A percentile compares a stretch with the other conserved stretches of the same genome.
These are phyloP conservation scores for Paralagenidium karlingii DNA, from an alignment of 352 stramenopile species.

Conservation along the genomic window DNA sequence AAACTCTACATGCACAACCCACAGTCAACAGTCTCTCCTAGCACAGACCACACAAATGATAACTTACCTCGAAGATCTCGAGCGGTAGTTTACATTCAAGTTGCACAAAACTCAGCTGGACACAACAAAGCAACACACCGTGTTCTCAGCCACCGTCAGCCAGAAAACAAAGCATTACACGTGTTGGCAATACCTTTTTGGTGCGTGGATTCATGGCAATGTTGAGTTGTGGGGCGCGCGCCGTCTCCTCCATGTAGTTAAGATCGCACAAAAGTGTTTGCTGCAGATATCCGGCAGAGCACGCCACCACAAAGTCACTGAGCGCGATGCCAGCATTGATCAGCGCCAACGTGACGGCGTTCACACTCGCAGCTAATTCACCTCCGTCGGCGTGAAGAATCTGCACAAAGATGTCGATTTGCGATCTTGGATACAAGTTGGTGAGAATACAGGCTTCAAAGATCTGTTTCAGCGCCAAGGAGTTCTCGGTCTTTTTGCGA, in stretches of 20 bases:
- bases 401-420: slow-evolving; percentile 90
- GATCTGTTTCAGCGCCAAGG: slow-evolving; percentile 84
- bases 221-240: slow-evolving; percentile 77
- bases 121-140: too few species aligned
- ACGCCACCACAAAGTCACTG: slow-evolving; percentile 86
- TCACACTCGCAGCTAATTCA: slow-evolving; percentile 80
- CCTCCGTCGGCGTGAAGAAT: slow-evolving; percentile 85
- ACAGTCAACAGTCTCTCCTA: too few species aligned
- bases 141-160: too few species aligned
- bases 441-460: slow-evolving; percentile 87
- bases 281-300: slow-evolving; percentile 82
- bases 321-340: slow-evolving; percentile 88
- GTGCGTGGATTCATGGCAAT: slow-evolving; percentile 83
- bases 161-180: too few species aligned
- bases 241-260: slow-evolving; percentile 82
- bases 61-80: slow-evolving; percentile 85
- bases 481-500: slow-evolving; percentile 79
- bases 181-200: slow-evolving; percentile 47
- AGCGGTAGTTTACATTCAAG: slow-evolving; percentile 86
- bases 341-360: slow-evolving; percentile 83
- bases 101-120: slow-evolving; percentile 79
- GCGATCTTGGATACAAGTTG: slow-evolving; percentile 82
- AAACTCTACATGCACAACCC: too few species aligned
- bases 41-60: too few species aligned
- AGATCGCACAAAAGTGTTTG: slow-evolving; percentile 83